Percentiles rank a stretch among this genome's conserved stretches.
Conservation (phyloP, 2,329 filamentous ascomycete species). For the Cryphonectria carpinicola region DNA sequence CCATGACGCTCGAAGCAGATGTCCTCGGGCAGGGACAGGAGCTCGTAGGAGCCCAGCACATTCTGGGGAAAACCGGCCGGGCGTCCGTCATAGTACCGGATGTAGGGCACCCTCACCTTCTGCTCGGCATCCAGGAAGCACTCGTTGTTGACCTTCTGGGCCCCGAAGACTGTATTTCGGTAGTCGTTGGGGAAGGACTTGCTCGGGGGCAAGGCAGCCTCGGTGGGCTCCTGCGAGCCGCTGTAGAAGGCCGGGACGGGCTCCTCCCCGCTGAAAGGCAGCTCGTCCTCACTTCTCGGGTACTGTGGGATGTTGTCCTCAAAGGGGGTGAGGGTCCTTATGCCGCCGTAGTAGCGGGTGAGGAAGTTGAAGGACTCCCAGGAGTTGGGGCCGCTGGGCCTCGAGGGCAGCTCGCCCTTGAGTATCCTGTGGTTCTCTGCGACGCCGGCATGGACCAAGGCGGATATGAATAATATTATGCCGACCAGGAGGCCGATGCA, state of each 20-base stretch:
- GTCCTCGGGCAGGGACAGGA: conserved; percentile 78
- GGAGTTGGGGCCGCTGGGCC: conserved; percentile 64
- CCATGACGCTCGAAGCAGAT: conserved; percentile 94
- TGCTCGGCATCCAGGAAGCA: conserved; percentile 78
- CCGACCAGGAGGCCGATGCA: conserved; percentile 71
- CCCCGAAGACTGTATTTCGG: conserved; percentile 41
- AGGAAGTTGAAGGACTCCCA: conserved; percentile 90
- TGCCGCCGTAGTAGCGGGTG: conserved; percentile 86
- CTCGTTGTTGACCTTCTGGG: conserved; percentile 64
- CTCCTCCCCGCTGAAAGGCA: conserved; percentile 46
- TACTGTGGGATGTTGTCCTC: conserved; percentile 79
- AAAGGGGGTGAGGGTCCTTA: conserved; percentile 70
- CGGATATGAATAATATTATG: conserved; percentile 77
- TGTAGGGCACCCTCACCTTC: conserved; percentile 67
- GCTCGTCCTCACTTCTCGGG: conserved; percentile 67
- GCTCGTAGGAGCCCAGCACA: conserved; percentile 82
- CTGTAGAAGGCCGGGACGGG: conserved; percentile 29
- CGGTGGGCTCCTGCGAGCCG: conserved; percentile 34
- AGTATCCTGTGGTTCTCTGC: conserved; percentile 67
- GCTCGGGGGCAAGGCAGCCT: conserved; percentile 48
- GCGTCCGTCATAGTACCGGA: conserved; percentile 77
- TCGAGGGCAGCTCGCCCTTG: conserved; percentile 60
- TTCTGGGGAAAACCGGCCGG: conserved; percentile 84
- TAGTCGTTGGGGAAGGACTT: conserved; percentile 54
- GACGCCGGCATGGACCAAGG: conserved; percentile 74